Evolutionary conservation across 345 rosid genomes (phyloP), one percentile per base, ranked within the genome.

Genomic region (Syzygium aqueum): DNA sequence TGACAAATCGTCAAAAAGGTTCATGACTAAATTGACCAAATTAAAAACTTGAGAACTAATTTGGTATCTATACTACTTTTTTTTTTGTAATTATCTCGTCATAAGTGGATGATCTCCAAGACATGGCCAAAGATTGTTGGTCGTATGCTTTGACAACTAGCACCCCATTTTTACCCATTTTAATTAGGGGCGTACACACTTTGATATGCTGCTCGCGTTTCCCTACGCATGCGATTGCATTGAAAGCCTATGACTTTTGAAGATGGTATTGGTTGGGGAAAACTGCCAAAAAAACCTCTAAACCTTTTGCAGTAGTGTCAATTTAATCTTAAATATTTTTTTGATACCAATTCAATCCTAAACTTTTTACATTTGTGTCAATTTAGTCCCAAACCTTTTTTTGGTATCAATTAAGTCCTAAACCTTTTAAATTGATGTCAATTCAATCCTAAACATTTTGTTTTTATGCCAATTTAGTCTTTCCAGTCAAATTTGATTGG

Each of bases 61-160:
- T 15, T 30, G 17, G 3, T 11, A n/a, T n/a, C 1, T 0, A 0
- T 14, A 61, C 15, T 3, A n/a, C 27, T 57, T 67, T 5, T 53
- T 53, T 16, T 67, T 67, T 30, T 67, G 23, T 33, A 30, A 30
- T 30, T 63, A 30, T 2, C 7, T 12, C 23, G 1, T 21, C 59
- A 54, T 54, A 23, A 3, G 10, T 57, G n/a, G n/a, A 57, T 57
- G 1, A 28, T 25, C 14, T 14, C 27, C 65, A 10, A 2, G 40
- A 67, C 6, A 67, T 67, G 3, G 78, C 78, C 40, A 67, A 67
- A 14, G 5, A 57, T 11, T 57, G 14, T 57, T 57, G 4, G 7
- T 19, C 5, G 17, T 8, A 16, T 67, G 37, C 11, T 33, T 30
- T 30, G 43, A 65, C 8, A 65, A 8, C 22, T 30, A 65, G 77